phyloP scores from a whole-genome alignment of 257 asterid genomes.

The Solanum paucissectum region DNA sequence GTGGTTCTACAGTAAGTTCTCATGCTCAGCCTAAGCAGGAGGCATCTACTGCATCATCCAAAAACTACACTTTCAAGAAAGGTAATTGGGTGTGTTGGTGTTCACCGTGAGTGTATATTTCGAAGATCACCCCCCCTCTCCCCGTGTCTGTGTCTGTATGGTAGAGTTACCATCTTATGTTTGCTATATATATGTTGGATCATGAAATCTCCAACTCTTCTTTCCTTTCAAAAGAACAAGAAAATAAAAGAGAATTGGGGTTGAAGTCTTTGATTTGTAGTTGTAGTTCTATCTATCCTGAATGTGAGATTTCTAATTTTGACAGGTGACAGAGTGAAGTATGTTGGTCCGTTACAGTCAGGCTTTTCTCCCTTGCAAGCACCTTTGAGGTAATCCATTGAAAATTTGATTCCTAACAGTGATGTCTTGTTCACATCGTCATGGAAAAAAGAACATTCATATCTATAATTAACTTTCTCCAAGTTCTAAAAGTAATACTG shows the following conservation, averaged over 20 bases:
- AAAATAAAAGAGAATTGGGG: not conserved
- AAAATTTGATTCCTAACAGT: not conserved
- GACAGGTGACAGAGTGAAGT: constrained; percentile 83
- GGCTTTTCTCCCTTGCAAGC: constrained; percentile 41
- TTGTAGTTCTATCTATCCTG: not conserved
- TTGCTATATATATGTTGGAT: not conserved
- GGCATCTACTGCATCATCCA: constrained; percentile 70
- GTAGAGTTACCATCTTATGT: not conserved
- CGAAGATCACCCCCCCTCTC: too few species aligned
- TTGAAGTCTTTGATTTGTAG: not conserved
- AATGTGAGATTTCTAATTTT: constrained; percentile 7
- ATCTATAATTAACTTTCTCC: not conserved
- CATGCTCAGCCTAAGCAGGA: constrained; percentile 72
- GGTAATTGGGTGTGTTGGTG: constrained; percentile 24
- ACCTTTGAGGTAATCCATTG: constrained; percentile 38
- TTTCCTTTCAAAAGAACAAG: not conserved
- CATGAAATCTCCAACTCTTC: not conserved
- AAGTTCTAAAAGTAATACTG: not conserved
- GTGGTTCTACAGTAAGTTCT: constrained; percentile 44
- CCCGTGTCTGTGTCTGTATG: not conserved
- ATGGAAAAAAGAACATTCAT: not conserved
- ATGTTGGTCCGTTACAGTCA: constrained; percentile 45
- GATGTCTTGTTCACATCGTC: not conserved
- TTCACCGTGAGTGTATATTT: not conserved
- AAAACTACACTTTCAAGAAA: constrained; percentile 50